A percentile compares a stretch with the other conserved stretches of the same genome.
These are phyloP conservation scores for Geoglossum cookeanum DNA, from an alignment of 2,329 filamentous ascomycete species.

Conservation along the genomic window DNA sequence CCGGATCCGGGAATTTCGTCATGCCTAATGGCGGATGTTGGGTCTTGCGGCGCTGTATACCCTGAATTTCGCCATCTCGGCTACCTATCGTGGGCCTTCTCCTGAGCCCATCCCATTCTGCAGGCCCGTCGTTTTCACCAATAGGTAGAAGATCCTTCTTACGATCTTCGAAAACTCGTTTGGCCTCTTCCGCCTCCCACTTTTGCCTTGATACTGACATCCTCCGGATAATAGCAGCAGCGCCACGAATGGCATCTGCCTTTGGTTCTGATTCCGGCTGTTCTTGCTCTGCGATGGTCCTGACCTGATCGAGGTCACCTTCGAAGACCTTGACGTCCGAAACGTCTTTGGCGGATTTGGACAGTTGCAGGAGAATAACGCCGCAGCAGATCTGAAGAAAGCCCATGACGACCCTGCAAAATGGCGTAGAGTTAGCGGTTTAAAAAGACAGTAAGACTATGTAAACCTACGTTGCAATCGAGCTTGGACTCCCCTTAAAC, in stretches of 20 bases:
- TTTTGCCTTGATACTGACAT: conserved; percentile 58
- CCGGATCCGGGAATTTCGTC: conserved; percentile 58
- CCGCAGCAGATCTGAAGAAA: conserved; percentile 89
- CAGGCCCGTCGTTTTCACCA: conserved; percentile 50
- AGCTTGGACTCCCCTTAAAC: conserved; percentile 66
- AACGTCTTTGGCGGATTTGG: conserved; percentile 93
- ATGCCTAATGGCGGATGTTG: conserved; percentile 68
- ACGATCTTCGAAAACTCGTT: conserved; percentile 62
- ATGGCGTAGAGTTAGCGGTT: not conserved
- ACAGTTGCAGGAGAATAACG: conserved; percentile 84
- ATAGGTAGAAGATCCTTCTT: conserved; percentile 53
- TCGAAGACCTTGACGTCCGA: conserved; percentile 83
- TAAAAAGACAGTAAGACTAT: too few relatives aligned
- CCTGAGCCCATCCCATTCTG: conserved; percentile 84
- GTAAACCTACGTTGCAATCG: conserved; percentile 45
- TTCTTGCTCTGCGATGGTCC: conserved; percentile 85
- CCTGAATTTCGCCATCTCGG: conserved; percentile 24
- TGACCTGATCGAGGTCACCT: conserved; percentile 84
- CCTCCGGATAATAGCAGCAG: conserved; percentile 70
- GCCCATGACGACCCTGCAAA: conserved; percentile 51
- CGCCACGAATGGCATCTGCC: conserved; percentile 83
- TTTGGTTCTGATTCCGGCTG: conserved; percentile 94
- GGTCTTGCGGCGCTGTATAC: conserved; percentile 28
- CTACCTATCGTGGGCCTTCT: conserved; percentile 41
- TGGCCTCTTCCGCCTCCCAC: conserved; percentile 63